Conservation (phyloP, 1,139 yeast genomes). For the Pichia terricola region DNA sequence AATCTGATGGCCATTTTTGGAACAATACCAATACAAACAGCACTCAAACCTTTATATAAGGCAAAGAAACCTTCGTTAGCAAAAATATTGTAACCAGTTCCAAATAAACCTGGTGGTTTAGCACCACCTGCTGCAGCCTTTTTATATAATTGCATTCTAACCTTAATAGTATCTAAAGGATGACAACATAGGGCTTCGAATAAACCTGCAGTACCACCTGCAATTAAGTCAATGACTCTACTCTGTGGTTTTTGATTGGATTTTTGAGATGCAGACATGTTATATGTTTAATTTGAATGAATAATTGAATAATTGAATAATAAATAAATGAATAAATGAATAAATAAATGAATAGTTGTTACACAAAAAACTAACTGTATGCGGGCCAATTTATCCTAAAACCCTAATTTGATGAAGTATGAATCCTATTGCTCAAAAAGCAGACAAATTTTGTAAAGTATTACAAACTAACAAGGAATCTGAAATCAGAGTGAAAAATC, state of each 20-base stretch:
- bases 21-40: slow-evolving; percentile 93
- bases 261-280: slow-evolving; percentile 17
- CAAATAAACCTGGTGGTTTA: slow-evolving; percentile 77
- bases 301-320: too few species aligned
- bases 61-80: slow-evolving; percentile 77
- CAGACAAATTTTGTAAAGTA: too few species aligned
- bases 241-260: slow-evolving; percentile 25
- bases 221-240: slow-evolving; percentile 69
- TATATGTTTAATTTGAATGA: too few species aligned
- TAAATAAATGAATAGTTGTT: too few species aligned
- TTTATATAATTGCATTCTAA: slow-evolving; percentile 84
- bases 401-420: too few species aligned
- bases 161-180: slow-evolving; percentile 91
- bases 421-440: too few species aligned
- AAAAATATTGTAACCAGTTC: slow-evolving; percentile 72
- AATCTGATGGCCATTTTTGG: slow-evolving; percentile 98
- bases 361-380: too few species aligned
- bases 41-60: slow-evolving; percentile 91
- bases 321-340: too few species aligned
- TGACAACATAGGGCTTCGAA: slow-evolving; percentile 96
- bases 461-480: too few species aligned
- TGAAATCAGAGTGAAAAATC: too few species aligned
- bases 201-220: slow-evolving; percentile 96
- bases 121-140: slow-evolving; percentile 33
- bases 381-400: too few species aligned